Conservation (phyloP, 306 rosid genomes). For the apple (Malus domestica) region ASM211411v1 NC_041805.1:7433501-7434000, state of each 20-base stretch:
- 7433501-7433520: neutral
- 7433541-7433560: conserved; percentile 5
- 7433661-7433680: neutral
- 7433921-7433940: neutral
- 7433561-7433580: conserved; percentile 5
- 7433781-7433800: neutral
- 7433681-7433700: neutral
- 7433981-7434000: too few relatives aligned
- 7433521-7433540: neutral
- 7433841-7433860: neutral
- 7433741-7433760: too few relatives aligned
- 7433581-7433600: neutral
- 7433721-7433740: neutral
- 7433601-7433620: conserved; percentile 2
- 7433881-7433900: neutral
- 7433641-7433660: conserved; percentile 5
- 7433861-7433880: neutral
- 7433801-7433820: neutral
- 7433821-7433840: neutral
- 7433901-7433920: too few relatives aligned
- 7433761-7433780: neutral
- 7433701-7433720: too few relatives aligned
- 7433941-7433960: neutral
- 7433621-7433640: conserved; percentile 3
- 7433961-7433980: too few relatives aligned